Evolutionary conservation across 2,329 filamentous ascomycete genomes (phyloP), one percentile per base, ranked within the genome.

Genomic region (Diaporthe velutina): DNA sequence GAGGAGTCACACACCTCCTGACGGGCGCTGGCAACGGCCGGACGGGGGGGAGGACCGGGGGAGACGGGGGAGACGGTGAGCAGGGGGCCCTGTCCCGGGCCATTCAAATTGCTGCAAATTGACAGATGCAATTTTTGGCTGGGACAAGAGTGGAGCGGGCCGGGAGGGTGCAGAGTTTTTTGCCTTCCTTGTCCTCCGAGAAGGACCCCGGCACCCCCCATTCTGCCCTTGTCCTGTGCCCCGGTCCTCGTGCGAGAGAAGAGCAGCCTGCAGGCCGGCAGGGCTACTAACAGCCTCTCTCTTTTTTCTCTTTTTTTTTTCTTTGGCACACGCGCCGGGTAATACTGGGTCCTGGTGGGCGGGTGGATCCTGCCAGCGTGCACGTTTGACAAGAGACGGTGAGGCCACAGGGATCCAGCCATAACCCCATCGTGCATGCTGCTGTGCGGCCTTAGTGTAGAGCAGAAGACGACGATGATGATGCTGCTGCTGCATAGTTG

Each of bases 121-220:
- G 64, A 68, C 64, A 40, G 64, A 68, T 68, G 64, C 64, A 68
- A 68, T 68, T 68, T 68, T 68, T 40, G 64, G 64, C 22, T 54
- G 64, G 61, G 50, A 64, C 13, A 15, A 67, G 40, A 38, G 73
- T 58, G 75, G 75, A 70, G 54, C 35, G 35, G 60, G 50, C 61
- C 73, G 60, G 75, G 50, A 70, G 61, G 48, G 73, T 71, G 75
- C 73, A 76, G 73, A 76, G 54, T 74, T 76, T 75, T 75, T 73
- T 42, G 58, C 38, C 52, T 71, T 60, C 67, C 67, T 13, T 50
- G 42, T 70, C 61, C 54, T 73, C 70, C 73, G 71, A 70, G 71
- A 70, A 70, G 42, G 50, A 35, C 25, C 45, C 45, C 45, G 58
- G 19, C 60, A 13, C 35, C 60, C 73, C 73, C 40, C 8, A 3